Conservation (phyloP, 345 rosid genomes). For the Xanthoceras sorbifolium region DNA sequence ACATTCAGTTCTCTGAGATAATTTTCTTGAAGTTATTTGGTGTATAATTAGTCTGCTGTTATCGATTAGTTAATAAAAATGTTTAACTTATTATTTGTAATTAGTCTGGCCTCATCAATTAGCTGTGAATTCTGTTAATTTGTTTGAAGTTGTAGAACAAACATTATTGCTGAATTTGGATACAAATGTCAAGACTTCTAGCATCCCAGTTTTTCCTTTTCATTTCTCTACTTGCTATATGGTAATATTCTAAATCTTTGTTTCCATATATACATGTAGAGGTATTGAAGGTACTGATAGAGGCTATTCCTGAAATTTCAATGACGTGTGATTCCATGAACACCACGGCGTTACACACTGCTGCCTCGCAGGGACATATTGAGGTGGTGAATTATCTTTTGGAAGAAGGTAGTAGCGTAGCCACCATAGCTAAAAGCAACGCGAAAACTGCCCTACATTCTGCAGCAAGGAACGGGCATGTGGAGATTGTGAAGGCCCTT, state of each 20-base stretch:
- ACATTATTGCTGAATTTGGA: background rate
- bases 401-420: slow-evolving; percentile 59
- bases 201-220: background rate
- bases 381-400: slow-evolving; percentile 66
- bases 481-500: slow-evolving; percentile 68
- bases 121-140: background rate
- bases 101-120: background rate
- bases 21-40: slow-evolving; percentile 8
- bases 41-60: background rate
- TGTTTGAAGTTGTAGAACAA: background rate
- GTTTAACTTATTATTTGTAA: too few relatives aligned
- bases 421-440: slow-evolving; percentile 64
- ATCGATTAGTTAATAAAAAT: background rate
- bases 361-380: slow-evolving; percentile 79
- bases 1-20: background rate
- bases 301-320: slow-evolving; percentile 61
- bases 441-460: slow-evolving; percentile 86
- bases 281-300: slow-evolving; percentile 63
- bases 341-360: slow-evolving; percentile 78
- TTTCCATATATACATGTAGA: slow-evolving; percentile 46
- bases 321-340: slow-evolving; percentile 76
- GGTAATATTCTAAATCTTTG: slow-evolving; percentile 2
- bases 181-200: background rate
- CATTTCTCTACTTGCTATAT: too few relatives aligned
- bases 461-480: slow-evolving; percentile 84